These are phyloP conservation scores for Cryptosporidium muris DNA, from an alignment of 169 alveolate species.

Conservation along the genomic window DNA sequence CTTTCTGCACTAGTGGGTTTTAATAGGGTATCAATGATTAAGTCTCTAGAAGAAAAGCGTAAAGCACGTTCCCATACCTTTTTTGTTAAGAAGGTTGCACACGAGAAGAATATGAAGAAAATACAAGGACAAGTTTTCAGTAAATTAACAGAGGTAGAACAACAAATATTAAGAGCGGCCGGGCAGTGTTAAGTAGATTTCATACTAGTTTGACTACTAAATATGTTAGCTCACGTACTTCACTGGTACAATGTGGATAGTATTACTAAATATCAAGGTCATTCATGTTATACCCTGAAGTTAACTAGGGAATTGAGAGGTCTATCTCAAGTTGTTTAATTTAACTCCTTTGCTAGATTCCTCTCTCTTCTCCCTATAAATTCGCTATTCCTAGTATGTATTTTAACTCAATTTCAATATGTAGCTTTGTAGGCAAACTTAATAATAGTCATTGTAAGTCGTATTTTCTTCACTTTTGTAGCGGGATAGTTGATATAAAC, in stretches of 20 bases:
- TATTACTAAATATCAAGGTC: too few relatives aligned
- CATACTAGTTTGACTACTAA: not conserved
- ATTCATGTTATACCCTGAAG: too few relatives aligned
- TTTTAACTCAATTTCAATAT: too few relatives aligned
- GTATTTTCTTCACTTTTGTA: not conserved
- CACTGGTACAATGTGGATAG: too few relatives aligned
- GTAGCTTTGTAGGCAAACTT: not conserved
- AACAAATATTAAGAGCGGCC: conserved; percentile 23
- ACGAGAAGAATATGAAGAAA: conserved; percentile 60
- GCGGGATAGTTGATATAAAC: too few relatives aligned
- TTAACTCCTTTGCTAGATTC: too few relatives aligned
- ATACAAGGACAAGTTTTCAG: conserved; percentile 26
- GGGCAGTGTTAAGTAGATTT: conserved; percentile 32
- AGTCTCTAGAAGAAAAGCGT: conserved; percentile 90
- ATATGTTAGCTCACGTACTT: too few relatives aligned
- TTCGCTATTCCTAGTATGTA: too few relatives aligned
- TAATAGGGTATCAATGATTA: conserved; percentile 87
- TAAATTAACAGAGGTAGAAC: conserved; percentile 49
- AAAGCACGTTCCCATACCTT: conserved; percentile 85
- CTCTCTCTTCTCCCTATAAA: too few relatives aligned
- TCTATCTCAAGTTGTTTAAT: too few relatives aligned
- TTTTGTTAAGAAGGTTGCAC: conserved; percentile 82
- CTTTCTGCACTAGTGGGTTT: conserved; percentile 91
- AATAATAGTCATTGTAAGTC: not conserved
- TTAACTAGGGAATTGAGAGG: too few relatives aligned